Conservation (phyloP, 805 yeast species). For the Isabelozyma pseudorhagii region DNA sequence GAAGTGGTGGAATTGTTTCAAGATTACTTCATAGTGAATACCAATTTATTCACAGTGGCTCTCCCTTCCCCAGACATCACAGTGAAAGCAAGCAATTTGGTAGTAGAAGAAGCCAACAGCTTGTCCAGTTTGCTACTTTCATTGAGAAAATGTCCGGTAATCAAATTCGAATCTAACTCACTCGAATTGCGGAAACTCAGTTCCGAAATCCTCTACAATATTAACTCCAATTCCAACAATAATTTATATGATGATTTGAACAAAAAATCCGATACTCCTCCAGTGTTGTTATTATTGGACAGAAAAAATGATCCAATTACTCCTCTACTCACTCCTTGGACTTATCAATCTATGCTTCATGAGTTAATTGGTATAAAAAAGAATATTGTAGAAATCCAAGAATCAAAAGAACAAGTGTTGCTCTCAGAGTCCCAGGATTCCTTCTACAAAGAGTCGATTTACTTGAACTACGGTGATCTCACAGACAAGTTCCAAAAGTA, state of each 20-base stretch:
- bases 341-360: constrained; percentile 96
- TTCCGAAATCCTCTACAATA: constrained; percentile 56
- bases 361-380: constrained; percentile 81
- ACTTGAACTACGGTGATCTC: constrained; percentile 88
- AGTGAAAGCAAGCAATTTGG: constrained; percentile 27
- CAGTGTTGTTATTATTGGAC: constrained; percentile 73
- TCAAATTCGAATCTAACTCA: constrained; percentile 74
- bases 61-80: constrained; percentile 24
- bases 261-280: constrained; percentile 60
- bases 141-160: constrained; percentile 71
- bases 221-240: constrained; percentile 51
- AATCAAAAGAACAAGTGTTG: constrained; percentile 47
- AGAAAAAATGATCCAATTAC: constrained; percentile 90
- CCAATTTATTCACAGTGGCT: constrained; percentile 50
- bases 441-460: constrained; percentile 80
- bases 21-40: constrained; percentile 75
- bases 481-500: constrained; percentile 84
- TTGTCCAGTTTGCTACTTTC: constrained; percentile 63
- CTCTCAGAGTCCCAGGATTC: constrained; percentile 64
- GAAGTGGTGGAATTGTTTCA: constrained; percentile 81
- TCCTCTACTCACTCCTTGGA: constrained; percentile 93
- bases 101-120: constrained; percentile 32
- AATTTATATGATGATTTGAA: constrained; percentile 65
- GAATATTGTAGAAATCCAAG: constrained; percentile 69
- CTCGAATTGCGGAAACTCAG: constrained; percentile 64